phyloP scores from a whole-genome alignment of 2,329 filamentous ascomycete species.

The Colletotrichum endophyticum region DNA sequence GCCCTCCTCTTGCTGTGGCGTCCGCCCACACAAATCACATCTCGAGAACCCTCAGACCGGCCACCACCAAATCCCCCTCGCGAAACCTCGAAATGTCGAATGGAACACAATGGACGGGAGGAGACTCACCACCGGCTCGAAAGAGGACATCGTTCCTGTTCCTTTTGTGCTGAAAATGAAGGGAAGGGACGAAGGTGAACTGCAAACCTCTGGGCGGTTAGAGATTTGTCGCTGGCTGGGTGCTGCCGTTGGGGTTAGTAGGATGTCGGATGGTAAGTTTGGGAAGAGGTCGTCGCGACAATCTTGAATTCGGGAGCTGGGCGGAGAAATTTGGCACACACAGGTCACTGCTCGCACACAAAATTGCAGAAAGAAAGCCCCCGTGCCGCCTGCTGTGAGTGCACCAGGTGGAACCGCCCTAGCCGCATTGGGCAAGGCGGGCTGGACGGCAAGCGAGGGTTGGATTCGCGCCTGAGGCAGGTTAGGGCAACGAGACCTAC shows the following conservation, averaged over 20 bases:
- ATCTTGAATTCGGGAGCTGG: constrained; percentile 18
- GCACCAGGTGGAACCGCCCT: constrained; percentile 25
- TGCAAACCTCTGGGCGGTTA: constrained; percentile 27
- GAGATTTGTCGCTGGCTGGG: constrained; percentile 24
- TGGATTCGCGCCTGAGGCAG: constrained; percentile 27
- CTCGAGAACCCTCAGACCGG: neutral
- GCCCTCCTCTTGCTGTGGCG: neutral
- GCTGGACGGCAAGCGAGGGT: constrained; percentile 39
- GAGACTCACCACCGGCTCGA: constrained; percentile 72
- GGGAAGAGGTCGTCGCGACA: constrained; percentile 22
- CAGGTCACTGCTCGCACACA: constrained; percentile 22
- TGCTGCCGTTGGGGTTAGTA: constrained; percentile 26
- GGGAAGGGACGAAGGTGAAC: constrained; percentile 6
- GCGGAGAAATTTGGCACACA: constrained; percentile 25
- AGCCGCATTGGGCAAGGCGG: constrained; percentile 34
- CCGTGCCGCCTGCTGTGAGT: constrained; percentile 1
- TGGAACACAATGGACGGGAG: neutral
- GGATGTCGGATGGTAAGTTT: constrained; percentile 20
- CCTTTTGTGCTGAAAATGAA: constrained; percentile 27
- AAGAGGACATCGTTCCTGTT: constrained; percentile 67
- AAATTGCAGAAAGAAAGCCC: constrained; percentile 17
- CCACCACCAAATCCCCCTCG: neutral
- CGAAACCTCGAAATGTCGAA: neutral
- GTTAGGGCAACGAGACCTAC: constrained; percentile 50
- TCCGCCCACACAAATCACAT: neutral